These are phyloP conservation scores for Cicer yamashitae DNA, from an alignment of 306 rosid genomes.

Conservation along the genomic window DNA sequence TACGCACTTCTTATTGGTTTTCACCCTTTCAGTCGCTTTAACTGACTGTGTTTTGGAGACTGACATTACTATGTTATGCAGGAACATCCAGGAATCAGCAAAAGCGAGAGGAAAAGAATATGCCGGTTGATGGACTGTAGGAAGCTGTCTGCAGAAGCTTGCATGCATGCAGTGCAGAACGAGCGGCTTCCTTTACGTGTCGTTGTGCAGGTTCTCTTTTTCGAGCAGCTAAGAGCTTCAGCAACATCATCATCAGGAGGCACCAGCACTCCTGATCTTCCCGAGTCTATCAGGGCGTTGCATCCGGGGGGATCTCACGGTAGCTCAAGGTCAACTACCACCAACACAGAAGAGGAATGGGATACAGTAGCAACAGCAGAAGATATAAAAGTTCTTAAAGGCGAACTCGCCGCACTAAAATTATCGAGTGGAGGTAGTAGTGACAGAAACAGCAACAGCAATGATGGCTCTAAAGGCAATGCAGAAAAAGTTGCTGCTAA, in stretches of 20 bases:
- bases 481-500: constrained; percentile 57
- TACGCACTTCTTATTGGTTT: neutral
- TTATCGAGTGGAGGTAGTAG: constrained; percentile 48
- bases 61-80: constrained; percentile 49
- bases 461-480: constrained; percentile 47
- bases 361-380: constrained; percentile 72
- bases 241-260: constrained; percentile 65
- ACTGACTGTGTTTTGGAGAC: constrained; percentile 3
- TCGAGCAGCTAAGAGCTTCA: constrained; percentile 76
- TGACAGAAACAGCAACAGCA: constrained; percentile 45
- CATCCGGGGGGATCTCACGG: constrained; percentile 79
- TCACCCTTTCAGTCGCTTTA: neutral
- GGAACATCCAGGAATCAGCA: constrained; percentile 91
- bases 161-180: constrained; percentile 94
- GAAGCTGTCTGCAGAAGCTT: constrained; percentile 83
- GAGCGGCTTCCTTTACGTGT: constrained; percentile 90
- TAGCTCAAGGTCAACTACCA: constrained; percentile 85
- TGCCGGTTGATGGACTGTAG: constrained; percentile 92
- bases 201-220: constrained; percentile 90
- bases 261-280: constrained; percentile 69
- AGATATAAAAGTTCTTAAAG: constrained; percentile 73
- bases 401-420: constrained; percentile 63
- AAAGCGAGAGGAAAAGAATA: constrained; percentile 84
- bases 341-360: constrained; percentile 91
- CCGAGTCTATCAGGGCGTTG: constrained; percentile 62